phyloP scores from a whole-genome alignment of 345 rosid genomes.

The Angophora floribunda region DNA sequence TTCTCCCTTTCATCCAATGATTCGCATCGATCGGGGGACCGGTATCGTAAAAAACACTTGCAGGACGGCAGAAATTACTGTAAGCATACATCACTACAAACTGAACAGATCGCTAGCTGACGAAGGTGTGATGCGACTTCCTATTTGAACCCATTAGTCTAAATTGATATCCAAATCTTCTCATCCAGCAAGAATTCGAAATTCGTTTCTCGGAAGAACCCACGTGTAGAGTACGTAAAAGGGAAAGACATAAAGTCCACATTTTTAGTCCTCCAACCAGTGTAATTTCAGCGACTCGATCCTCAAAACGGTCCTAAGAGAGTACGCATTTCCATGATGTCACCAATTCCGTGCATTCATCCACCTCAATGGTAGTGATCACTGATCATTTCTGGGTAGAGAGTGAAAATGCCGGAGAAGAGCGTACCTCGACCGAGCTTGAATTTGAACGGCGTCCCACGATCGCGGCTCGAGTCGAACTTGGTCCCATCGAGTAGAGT shows the following conservation, averaged over 20 bases:
- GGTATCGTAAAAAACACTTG: background rate
- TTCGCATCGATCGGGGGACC: background rate
- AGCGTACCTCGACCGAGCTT: conserved; percentile 79
- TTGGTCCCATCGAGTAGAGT: conserved; percentile 84
- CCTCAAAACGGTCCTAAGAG: background rate
- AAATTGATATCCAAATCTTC: background rate
- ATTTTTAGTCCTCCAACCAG: background rate
- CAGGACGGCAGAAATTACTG: background rate
- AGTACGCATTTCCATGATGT: background rate
- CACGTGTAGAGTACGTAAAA: background rate
- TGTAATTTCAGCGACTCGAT: background rate
- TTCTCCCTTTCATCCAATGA: too few relatives aligned
- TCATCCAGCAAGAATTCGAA: background rate
- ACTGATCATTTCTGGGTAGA: background rate
- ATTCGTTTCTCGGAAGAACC: background rate
- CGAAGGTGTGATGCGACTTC: background rate
- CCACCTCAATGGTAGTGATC: background rate
- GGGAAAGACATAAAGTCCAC: background rate
- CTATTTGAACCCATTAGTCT: background rate
- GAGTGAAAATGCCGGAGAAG: background rate
- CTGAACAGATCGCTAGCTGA: background rate
- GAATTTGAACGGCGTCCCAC: conserved; percentile 86
- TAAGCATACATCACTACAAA: background rate
- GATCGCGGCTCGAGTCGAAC: conserved; percentile 89
- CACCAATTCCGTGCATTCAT: background rate